These are phyloP conservation scores for Ogataea corticis DNA, from an alignment of 805 yeast genomes.

Conservation along the genomic window DNA sequence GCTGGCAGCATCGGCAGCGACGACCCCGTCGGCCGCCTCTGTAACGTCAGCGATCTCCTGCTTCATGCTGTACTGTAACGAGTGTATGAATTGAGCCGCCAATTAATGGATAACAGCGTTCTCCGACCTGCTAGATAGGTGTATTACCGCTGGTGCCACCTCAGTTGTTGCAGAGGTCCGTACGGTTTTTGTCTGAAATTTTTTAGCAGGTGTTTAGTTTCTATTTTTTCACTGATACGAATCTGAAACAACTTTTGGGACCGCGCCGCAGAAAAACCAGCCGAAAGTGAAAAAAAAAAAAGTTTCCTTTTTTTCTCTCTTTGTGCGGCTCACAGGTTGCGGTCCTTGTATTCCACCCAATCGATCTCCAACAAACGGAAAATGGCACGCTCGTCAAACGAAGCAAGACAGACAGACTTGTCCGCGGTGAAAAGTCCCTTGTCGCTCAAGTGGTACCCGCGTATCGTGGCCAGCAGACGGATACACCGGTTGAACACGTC, in stretches of 20 bases:
- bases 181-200: too few species aligned
- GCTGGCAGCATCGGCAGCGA: too few species aligned
- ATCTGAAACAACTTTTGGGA: slow-evolving; percentile 5
- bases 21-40: too few species aligned
- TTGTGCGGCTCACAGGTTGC: slow-evolving; percentile 18
- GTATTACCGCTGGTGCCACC: too few species aligned
- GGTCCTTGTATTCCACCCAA: slow-evolving; percentile 25
- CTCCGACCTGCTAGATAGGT: too few species aligned
- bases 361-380: slow-evolving; percentile 44
- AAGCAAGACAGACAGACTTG: slow-evolving; percentile 36
- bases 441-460: slow-evolving; percentile 41
- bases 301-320: background rate
- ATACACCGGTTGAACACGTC: slow-evolving; percentile 50
- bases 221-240: slow-evolving; percentile 1
- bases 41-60: background rate
- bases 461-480: slow-evolving; percentile 42
- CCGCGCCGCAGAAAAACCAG: slow-evolving; percentile 13
- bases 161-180: too few species aligned
- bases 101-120: background rate
- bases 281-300: background rate
- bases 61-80: background rate
- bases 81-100: background rate
- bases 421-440: slow-evolving; percentile 41
- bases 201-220: background rate
- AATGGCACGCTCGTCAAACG: slow-evolving; percentile 44